Conservation (phyloP, 805 yeast species). For the Yarrowia sp. region DNA sequence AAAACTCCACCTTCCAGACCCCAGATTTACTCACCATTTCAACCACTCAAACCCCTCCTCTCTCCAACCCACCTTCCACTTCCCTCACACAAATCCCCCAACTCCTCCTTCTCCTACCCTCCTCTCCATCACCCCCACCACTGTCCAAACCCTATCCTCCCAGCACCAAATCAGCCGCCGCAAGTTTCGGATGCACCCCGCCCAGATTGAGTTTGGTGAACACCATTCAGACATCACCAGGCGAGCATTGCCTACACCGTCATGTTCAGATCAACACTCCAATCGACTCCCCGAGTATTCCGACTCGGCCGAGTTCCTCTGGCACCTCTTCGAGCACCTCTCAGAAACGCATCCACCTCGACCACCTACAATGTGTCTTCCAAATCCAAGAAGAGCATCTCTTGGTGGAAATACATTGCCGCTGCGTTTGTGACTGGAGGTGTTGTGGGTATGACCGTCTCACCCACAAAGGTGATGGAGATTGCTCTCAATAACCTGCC, state of each 20-base stretch:
- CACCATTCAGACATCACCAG: neutral
- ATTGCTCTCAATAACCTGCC: constrained; percentile 9
- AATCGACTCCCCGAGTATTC: neutral
- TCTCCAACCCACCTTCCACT: too few relatives aligned
- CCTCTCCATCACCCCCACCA: neutral
- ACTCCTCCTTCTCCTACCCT: too few relatives aligned
- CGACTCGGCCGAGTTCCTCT: neutral
- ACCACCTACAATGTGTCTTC: constrained; percentile 5
- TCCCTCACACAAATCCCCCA: too few relatives aligned
- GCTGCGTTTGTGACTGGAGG: constrained; percentile 18
- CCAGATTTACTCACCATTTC: too few relatives aligned
- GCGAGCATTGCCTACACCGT: neutral
- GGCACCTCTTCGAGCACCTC: neutral
- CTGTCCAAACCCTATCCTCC: too few relatives aligned
- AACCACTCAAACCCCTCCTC: too few relatives aligned
- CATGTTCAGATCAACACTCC: constrained; percentile 9
- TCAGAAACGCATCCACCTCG: neutral
- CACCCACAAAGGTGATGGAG: constrained; percentile 26
- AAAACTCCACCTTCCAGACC: too few relatives aligned
- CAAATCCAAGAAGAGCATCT: neutral
- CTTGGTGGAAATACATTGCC: constrained; percentile 20
- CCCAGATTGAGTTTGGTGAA: neutral
- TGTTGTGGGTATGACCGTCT: constrained; percentile 4
- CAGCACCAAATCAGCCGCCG: neutral
- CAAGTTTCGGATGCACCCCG: constrained; percentile 9